Conservation (phyloP, 257 asterid species). For the Osmanthus fragrans region DNA sequence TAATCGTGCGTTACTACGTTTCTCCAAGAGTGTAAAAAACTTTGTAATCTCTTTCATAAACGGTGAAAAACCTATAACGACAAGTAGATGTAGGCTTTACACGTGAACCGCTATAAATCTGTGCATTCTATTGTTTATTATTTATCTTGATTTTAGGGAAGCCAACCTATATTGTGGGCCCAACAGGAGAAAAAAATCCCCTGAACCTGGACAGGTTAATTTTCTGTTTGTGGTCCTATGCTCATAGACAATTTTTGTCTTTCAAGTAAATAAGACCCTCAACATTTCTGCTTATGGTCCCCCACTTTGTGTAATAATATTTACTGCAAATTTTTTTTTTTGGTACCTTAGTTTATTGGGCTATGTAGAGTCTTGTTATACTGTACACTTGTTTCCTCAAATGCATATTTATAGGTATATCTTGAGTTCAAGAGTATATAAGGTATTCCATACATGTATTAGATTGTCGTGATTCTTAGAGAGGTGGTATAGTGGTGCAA, state of each 20-base stretch:
- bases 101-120: too few relatives aligned
- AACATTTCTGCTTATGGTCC: slow-evolving; percentile 8
- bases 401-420: too few relatives aligned
- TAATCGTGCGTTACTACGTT: neutral
- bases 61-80: neutral
- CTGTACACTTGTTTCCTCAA: too few relatives aligned
- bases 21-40: neutral
- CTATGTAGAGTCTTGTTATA: too few relatives aligned
- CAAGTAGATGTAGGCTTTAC: neutral
- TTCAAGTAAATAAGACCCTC: neutral
- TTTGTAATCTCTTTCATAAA: too few relatives aligned
- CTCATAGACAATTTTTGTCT: too few relatives aligned
- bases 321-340: neutral
- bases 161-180: neutral
- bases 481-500: too few relatives aligned
- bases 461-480: too few relatives aligned
- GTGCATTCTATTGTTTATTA: too few relatives aligned
- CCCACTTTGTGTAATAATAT: neutral
- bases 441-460: too few relatives aligned
- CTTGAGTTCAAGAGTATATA: too few relatives aligned
- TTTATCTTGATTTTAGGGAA: neutral
- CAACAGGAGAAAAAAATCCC: slow-evolving; percentile 2
- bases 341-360: neutral
- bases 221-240: slow-evolving; percentile 16
- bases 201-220: neutral